Evolutionary conservation across 2,329 filamentous ascomycete genomes (phyloP).

Genomic region (Stemphylium vesicarium): DNA sequence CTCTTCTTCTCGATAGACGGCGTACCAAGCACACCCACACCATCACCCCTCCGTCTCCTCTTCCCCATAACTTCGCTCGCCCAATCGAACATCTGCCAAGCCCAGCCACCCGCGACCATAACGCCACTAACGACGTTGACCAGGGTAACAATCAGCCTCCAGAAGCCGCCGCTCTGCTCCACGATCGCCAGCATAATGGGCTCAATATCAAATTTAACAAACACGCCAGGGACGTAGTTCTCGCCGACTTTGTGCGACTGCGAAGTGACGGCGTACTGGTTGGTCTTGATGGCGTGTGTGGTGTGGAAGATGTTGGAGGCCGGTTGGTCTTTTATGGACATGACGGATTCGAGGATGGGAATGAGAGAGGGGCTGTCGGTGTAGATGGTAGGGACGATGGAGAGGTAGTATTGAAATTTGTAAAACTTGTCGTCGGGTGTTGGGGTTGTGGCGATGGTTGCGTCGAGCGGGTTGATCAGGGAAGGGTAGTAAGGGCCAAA

Average conservation of each 20-base stretch:
- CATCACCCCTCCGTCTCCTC: slow-evolving; percentile 48
- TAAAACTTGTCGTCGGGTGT: slow-evolving; percentile 78
- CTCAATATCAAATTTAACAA: slow-evolving; percentile 99
- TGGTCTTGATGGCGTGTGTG: slow-evolving; percentile 77
- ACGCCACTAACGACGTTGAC: slow-evolving; percentile 92
- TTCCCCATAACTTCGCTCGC: slow-evolving; percentile 56
- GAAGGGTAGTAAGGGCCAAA: slow-evolving; percentile 97
- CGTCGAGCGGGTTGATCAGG: slow-evolving; percentile 91
- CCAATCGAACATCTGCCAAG: slow-evolving; percentile 86
- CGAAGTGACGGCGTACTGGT: slow-evolving; percentile 97
- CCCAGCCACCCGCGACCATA: slow-evolving; percentile 91
- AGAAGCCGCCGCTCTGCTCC: slow-evolving; percentile 77
- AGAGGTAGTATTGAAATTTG: slow-evolving; percentile 98
- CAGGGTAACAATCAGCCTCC: slow-evolving; percentile 78
- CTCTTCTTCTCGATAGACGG: slow-evolving; percentile 23
- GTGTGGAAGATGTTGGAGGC: slow-evolving; percentile 45
- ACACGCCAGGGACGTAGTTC: slow-evolving; percentile 80
- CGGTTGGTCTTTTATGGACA: slow-evolving; percentile 40
- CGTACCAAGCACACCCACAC: slow-evolving; percentile 56
- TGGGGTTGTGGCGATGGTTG: slow-evolving; percentile 86
- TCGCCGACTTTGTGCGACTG: slow-evolving; percentile 77
- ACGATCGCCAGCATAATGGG: slow-evolving; percentile 86
- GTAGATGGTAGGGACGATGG: slow-evolving; percentile 93
- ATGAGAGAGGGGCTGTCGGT: slow-evolving; percentile 58
- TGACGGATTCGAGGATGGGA: slow-evolving; percentile 54